Percentiles rank a stretch among this genome's conserved stretches.
Conservation (phyloP, 345 rosid species). For the Adansonia digitata region DNA sequence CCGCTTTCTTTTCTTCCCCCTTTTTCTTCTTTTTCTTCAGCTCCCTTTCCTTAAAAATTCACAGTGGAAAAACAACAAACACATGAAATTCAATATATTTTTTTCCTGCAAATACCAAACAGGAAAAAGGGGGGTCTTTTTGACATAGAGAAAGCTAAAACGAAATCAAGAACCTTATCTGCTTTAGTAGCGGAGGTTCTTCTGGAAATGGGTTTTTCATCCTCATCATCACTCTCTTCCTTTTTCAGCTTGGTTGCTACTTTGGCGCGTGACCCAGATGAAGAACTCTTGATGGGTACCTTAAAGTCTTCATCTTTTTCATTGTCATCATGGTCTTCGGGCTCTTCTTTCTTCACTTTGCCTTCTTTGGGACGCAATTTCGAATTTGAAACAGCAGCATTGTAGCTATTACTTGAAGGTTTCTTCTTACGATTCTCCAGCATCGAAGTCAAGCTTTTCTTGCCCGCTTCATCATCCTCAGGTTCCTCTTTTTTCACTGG, state of each 20-base stretch:
- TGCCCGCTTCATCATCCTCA: slow-evolving; percentile 32
- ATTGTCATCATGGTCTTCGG: slow-evolving; percentile 14
- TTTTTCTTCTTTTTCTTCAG: slow-evolving; percentile 38
- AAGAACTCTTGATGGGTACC: slow-evolving; percentile 21
- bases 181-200: slow-evolving; percentile 31
- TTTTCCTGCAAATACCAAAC: slow-evolving; percentile 11
- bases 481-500: slow-evolving; percentile 29
- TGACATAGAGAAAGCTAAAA: neutral
- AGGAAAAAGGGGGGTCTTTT: neutral
- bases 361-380: slow-evolving; percentile 28
- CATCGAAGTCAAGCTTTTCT: slow-evolving; percentile 50
- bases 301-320: slow-evolving; percentile 19
- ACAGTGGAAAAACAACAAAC: neutral
- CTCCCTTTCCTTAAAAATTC: slow-evolving; percentile 32
- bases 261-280: slow-evolving; percentile 31
- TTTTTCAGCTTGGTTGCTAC: slow-evolving; percentile 28
- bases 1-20: slow-evolving; percentile 34
- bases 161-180: slow-evolving; percentile 36
- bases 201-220: slow-evolving; percentile 37
- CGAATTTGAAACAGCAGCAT: slow-evolving; percentile 27
- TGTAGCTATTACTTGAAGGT: slow-evolving; percentile 25
- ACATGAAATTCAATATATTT: neutral
- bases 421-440: slow-evolving; percentile 43
- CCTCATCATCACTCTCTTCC: slow-evolving; percentile 20
- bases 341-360: slow-evolving; percentile 48